Conservation (phyloP, 805 yeast genomes). For the Candida yuanshanica region DNA sequence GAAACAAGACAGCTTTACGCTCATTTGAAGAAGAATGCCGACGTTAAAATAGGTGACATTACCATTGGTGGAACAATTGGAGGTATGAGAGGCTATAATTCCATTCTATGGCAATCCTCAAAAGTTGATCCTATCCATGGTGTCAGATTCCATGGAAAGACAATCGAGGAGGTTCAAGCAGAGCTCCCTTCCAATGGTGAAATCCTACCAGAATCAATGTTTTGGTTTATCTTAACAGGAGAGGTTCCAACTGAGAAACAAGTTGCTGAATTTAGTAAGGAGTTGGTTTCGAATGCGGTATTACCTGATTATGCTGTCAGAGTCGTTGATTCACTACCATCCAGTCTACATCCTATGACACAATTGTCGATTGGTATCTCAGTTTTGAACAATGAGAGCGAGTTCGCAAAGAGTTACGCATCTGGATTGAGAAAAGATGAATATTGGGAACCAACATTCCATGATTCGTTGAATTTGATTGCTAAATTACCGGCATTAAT, state of each 20-base stretch:
- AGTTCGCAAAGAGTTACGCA: constrained; percentile 68
- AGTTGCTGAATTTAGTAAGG: constrained; percentile 48
- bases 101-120: constrained; percentile 77
- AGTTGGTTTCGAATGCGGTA: constrained; percentile 58
- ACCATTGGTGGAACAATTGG: constrained; percentile 46
- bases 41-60: constrained; percentile 38
- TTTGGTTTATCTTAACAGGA: constrained; percentile 76
- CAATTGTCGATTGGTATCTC: constrained; percentile 72
- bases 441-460: constrained; percentile 72
- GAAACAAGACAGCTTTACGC: constrained; percentile 34
- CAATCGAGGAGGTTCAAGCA: constrained; percentile 66
- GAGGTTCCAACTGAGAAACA: constrained; percentile 60
- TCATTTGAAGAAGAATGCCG: constrained; percentile 32
- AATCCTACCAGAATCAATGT: constrained; percentile 70
- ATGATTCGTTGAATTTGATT: constrained; percentile 63
- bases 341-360: constrained; percentile 75
- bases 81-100: constrained; percentile 76
- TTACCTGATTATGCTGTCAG: constrained; percentile 61
- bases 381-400: constrained; percentile 66
- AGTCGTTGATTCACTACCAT: constrained; percentile 57
- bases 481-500: constrained; percentile 72
- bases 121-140: constrained; percentile 72
- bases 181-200: constrained; percentile 54
- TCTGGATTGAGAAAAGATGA: constrained; percentile 61
- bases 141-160: constrained; percentile 71